Evolutionary conservation across 1,139 yeast species (phyloP).

Genomic region (Lodderomyces parapsilosis): DNA sequence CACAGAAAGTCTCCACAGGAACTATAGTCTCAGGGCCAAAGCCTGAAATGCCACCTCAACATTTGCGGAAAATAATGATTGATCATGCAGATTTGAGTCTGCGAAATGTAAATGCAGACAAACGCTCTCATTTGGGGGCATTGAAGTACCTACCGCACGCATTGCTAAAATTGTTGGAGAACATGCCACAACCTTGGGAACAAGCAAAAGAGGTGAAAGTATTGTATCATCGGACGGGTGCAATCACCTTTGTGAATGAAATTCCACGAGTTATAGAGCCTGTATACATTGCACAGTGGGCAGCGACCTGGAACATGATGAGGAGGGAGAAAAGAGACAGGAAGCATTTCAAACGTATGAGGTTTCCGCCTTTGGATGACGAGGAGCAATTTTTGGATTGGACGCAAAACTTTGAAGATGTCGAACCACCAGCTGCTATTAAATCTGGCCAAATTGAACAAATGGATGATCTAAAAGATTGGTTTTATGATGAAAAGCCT

Average conservation of each 20-base stretch:
- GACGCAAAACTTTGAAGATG: conserved; percentile 71
- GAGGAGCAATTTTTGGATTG: conserved; percentile 92
- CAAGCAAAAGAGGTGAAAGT: conserved; percentile 81
- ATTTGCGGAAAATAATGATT: conserved; percentile 76
- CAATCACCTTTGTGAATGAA: conserved; percentile 93
- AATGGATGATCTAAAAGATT: conserved; percentile 58
- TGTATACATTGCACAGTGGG: conserved; percentile 93
- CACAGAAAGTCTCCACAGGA: not conserved
- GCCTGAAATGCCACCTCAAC: conserved; percentile 81
- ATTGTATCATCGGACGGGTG: conserved; percentile 87
- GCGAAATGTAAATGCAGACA: conserved; percentile 79
- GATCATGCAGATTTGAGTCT: conserved; percentile 88
- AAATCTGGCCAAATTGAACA: conserved; percentile 59
- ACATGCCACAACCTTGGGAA: conserved; percentile 99
- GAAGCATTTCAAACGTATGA: conserved; percentile 83
- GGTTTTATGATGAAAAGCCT: conserved; percentile 83
- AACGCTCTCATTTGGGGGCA: conserved; percentile 86
- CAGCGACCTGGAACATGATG: conserved; percentile 90
- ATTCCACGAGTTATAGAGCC: conserved; percentile 91
- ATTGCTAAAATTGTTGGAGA: conserved; percentile 79
- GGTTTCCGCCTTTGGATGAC: conserved; percentile 96
- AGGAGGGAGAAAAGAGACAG: conserved; percentile 91
- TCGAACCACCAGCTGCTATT: conserved; percentile 71
- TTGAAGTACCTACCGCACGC: conserved; percentile 97
- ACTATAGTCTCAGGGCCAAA: conserved; percentile 25